phyloP scores from a whole-genome alignment of 2,329 filamentous ascomycete species.

The Nemania sp. region DNA sequence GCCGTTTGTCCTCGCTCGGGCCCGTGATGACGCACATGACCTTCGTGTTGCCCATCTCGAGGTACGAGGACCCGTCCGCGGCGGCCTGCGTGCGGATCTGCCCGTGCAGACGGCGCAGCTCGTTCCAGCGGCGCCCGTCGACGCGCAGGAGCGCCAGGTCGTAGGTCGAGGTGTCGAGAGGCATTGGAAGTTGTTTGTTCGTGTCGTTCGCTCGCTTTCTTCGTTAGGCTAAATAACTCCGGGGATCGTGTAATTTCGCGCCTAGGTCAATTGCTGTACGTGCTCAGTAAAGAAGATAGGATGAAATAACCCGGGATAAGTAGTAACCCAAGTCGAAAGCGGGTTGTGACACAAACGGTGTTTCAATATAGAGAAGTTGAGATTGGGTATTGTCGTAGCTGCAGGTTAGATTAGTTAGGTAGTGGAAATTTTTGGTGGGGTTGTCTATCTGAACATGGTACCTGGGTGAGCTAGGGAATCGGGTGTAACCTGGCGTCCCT shows the following conservation, averaged over 20 bases:
- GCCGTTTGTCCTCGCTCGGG: conserved; percentile 74
- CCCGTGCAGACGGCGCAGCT: conserved; percentile 87
- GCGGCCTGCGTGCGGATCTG: conserved; percentile 93
- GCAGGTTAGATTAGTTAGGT: background rate
- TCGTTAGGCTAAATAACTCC: too few species aligned
- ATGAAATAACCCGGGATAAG: background rate
- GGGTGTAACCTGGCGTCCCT: too few species aligned
- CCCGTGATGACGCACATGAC: conserved; percentile 93
- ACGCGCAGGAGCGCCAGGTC: conserved; percentile 84
- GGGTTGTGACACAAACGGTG: background rate
- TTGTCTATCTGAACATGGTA: conserved; percentile 18
- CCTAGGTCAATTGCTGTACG: background rate
- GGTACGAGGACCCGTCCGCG: conserved; percentile 91
- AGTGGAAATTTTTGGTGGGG: conserved; percentile 33
- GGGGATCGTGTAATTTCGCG: too few species aligned
- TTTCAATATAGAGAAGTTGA: background rate
- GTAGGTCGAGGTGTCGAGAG: conserved; percentile 94
- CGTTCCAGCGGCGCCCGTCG: conserved; percentile 94
- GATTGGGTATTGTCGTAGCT: background rate
- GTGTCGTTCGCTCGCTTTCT: too few species aligned
- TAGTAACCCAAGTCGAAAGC: background rate
- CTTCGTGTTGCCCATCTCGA: conserved; percentile 98
- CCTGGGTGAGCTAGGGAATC: background rate
- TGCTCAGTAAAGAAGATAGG: background rate
- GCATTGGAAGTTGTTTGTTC: conserved; percentile 67